These are phyloP conservation scores for Blastomyces gilchristii DNA, from an alignment of 2,329 filamentous ascomycete genomes.

Conservation along the genomic window DNA sequence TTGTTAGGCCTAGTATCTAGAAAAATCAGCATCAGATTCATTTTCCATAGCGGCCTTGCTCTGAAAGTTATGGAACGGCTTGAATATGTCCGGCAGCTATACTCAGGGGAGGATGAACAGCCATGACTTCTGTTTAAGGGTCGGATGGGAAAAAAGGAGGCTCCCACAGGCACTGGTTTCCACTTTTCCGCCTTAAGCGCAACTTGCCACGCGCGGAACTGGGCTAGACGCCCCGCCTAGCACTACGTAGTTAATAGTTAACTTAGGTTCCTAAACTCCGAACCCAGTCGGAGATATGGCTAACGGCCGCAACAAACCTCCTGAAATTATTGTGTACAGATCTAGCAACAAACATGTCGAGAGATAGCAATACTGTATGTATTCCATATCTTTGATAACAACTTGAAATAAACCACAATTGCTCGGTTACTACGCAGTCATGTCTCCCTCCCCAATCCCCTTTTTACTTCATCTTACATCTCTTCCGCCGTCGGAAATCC, in stretches of 20 bases:
- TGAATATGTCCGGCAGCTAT: not conserved
- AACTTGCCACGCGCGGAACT: not conserved
- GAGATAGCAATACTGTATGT: not conserved
- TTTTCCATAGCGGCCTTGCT: not conserved
- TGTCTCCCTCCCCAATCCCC: not conserved
- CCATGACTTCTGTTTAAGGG: not conserved
- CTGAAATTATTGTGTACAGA: not conserved
- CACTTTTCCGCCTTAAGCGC: not conserved
- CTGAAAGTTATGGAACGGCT: not conserved
- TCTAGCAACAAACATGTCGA: not conserved
- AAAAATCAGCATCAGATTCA: not conserved
- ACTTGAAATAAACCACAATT: not conserved
- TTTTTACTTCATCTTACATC: slow-evolving; percentile 13
- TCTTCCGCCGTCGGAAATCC: slow-evolving; percentile 23
- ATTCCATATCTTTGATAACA: not conserved
- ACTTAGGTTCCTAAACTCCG: too few relatives aligned
- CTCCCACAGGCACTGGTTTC: not conserved
- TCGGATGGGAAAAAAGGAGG: not conserved
- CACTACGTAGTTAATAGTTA: too few relatives aligned
- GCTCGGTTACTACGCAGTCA: not conserved
- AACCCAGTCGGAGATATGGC: too few relatives aligned
- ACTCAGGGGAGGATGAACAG: not conserved
- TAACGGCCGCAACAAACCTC: not conserved
- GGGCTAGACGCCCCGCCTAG: too few relatives aligned
- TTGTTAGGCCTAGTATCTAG: not conserved